Conservation (phyloP, 1,284 basidiomycete genomes). For the Apiotrichum domesticum region DNA sequence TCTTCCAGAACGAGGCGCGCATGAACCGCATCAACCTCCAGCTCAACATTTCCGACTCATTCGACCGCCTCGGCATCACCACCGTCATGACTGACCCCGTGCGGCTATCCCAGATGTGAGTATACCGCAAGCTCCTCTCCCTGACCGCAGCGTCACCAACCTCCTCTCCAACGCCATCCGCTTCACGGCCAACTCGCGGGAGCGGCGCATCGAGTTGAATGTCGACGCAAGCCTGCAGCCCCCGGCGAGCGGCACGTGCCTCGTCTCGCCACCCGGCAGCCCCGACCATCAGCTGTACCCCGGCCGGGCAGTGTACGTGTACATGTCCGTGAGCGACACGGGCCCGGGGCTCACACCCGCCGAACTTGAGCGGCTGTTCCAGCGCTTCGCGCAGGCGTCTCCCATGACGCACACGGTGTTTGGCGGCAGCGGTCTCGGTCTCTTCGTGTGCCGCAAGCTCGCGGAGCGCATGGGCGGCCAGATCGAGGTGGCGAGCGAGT, state of each 20-base stretch:
- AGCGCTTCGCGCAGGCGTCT: constrained; percentile 27
- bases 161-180: constrained; percentile 26
- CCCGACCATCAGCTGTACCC: background rate
- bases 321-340: constrained; percentile 21
- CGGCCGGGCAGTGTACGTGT: constrained; percentile 17
- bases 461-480: constrained; percentile 27
- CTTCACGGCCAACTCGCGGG: constrained; percentile 16
- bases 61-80: constrained; percentile 7
- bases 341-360: constrained; percentile 26
- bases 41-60: constrained; percentile 1
- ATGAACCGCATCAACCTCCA: constrained; percentile 31
- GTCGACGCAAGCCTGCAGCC: constrained; percentile 20
- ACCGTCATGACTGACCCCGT: constrained; percentile 25
- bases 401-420: constrained; percentile 26
- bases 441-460: constrained; percentile 28
- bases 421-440: constrained; percentile 29
- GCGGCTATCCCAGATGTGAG: constrained; percentile 24
- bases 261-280: constrained; percentile 6
- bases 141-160: constrained; percentile 19
- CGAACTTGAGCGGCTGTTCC: constrained; percentile 25
- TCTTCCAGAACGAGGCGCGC: constrained; percentile 39
- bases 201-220: constrained; percentile 3
- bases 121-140: background rate
- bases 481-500: constrained; percentile 23
- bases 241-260: constrained; percentile 15